phyloP scores from a whole-genome alignment of 805 yeast genomes.

The Saccharomycopsis fibuligera region DNA sequence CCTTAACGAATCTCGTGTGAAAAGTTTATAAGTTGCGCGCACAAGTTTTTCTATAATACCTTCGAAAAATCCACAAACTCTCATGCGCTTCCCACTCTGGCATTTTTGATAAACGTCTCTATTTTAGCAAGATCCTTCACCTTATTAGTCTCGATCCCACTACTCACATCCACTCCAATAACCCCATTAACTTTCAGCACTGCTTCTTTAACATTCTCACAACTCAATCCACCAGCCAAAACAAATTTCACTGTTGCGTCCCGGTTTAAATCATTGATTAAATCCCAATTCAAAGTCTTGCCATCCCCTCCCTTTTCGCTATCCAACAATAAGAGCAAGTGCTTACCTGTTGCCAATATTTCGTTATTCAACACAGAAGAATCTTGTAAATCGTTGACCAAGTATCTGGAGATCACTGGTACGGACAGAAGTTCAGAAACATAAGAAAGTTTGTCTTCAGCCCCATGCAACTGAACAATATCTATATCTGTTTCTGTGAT shows the following conservation, averaged over 20 bases:
- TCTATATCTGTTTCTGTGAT: conserved; percentile 51
- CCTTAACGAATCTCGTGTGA: no score
- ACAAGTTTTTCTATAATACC: no score
- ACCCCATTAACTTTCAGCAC: conserved; percentile 42
- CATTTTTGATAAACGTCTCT: conserved; percentile 39
- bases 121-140: conserved; percentile 65
- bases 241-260: conserved; percentile 38
- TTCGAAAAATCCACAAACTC: no score
- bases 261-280: conserved; percentile 34
- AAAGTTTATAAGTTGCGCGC: no score
- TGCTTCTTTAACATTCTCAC: conserved; percentile 63
- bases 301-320: conserved; percentile 94
- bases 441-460: conserved; percentile 47
- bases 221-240: conserved; percentile 86
- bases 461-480: conserved; percentile 85
- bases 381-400: conserved; percentile 47
- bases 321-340: conserved; percentile 64
- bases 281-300: conserved; percentile 65
- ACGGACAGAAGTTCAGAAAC: conserved; percentile 23
- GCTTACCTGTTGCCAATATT: conserved; percentile 30
- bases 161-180: conserved; percentile 90
- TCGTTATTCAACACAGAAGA: conserved; percentile 20
- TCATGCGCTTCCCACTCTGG: no score
- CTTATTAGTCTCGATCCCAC: conserved; percentile 86
- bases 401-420: conserved; percentile 71